Conservation (phyloP, 345 rosid genomes). For the Gossypium mustelinum region DNA sequence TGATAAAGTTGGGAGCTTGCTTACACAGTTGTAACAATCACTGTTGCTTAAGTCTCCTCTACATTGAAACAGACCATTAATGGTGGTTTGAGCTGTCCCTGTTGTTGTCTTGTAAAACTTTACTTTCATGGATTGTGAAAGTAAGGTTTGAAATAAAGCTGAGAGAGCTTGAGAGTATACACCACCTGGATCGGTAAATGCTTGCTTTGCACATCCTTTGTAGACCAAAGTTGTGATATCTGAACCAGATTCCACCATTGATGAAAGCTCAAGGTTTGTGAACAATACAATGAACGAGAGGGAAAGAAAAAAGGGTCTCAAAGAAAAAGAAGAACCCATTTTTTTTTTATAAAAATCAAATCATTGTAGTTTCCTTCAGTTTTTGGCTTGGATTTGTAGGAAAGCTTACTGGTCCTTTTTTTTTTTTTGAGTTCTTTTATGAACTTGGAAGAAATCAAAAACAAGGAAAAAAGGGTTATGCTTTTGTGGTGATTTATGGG, state of each 20-base stretch:
- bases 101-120: slow-evolving; percentile 84
- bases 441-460: background rate
- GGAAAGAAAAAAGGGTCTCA: slow-evolving; percentile 30
- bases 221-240: slow-evolving; percentile 68
- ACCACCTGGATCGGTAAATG: slow-evolving; percentile 79
- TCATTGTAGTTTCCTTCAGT: slow-evolving; percentile 24
- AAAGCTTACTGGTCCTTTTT: slow-evolving; percentile 18
- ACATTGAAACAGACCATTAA: slow-evolving; percentile 95
- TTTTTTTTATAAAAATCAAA: slow-evolving; percentile 40
- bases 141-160: slow-evolving; percentile 75
- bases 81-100: slow-evolving; percentile 63
- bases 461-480: too few species aligned
- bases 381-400: background rate
- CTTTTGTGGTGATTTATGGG: background rate
- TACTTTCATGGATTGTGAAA: slow-evolving; percentile 70
- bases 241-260: slow-evolving; percentile 40
- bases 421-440: slow-evolving; percentile 6
- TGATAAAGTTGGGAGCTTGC: slow-evolving; percentile 67
- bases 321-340: slow-evolving; percentile 44
- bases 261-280: slow-evolving; percentile 30
- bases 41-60: slow-evolving; percentile 74
- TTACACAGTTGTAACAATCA: slow-evolving; percentile 91
- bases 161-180: slow-evolving; percentile 81
- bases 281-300: slow-evolving; percentile 25
- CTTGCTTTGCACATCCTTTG: slow-evolving; percentile 88